Evolutionary conservation across 2,329 filamentous ascomycete species (phyloP), one percentile per base, ranked within the genome.

Genomic region (Fusarium duplospermum): DNA sequence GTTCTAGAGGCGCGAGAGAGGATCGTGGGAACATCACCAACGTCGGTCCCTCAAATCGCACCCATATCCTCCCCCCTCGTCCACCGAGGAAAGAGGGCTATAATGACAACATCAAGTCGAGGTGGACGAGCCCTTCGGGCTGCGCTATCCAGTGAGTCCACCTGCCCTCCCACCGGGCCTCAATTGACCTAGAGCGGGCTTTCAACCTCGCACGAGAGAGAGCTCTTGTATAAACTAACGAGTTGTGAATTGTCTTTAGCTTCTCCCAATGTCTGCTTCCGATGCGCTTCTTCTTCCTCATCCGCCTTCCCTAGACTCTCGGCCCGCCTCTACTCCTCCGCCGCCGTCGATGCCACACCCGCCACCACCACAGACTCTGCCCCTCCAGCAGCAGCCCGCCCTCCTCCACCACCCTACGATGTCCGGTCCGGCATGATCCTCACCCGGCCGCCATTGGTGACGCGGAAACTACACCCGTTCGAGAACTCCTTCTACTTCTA

Each of bases 401-500:
- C 62, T 66, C 54, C 74, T 14, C 72, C 76, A 20, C 65, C 79
- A 24, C 74, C 80, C 62, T 89, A 89, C 83, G 83, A 85, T 74
- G 86, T 91, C 81, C 86, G 85, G 67, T 87, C 88, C 67, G 93
- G 94, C 73, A 88, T 98, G 69, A 90, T 98, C 76, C 91, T 99
- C 73, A 96, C 95, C 54, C 94, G 96, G 31, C 91, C 96, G 57
- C 96, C 96, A 8, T 87, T 97, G 68, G 88, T 99, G 79, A 98
- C 96, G 29, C 93, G 93, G 76, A 88, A 93, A 70, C 91, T 96
- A 63, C 93, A 93, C 36, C 88, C 94, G 14, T 98, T 99, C 84
- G 96, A 99, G 84, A 93, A 94, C 80, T 89, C 96, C 73, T 98
- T 93, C 85, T 98, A 93, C 87, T 95, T 99, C 82, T 99, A 99